Evolutionary conservation across 2,329 filamentous ascomycete genomes (phyloP).

Genomic region (Diaporthe australafricana): DNA sequence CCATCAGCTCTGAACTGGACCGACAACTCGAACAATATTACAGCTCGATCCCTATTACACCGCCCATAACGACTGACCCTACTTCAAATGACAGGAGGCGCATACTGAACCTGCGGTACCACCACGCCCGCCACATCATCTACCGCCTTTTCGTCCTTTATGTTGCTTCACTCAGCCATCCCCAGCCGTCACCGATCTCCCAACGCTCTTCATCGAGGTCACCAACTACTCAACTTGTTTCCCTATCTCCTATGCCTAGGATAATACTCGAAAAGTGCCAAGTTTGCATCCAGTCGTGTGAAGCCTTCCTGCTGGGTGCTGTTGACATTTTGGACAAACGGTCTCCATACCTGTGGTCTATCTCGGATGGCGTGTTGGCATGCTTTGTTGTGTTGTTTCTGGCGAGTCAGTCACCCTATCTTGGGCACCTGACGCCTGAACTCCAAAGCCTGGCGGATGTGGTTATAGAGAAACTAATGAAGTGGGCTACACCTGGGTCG

Average conservation of each 20-base stretch:
- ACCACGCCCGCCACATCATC: conserved; percentile 77
- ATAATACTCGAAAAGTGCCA: conserved; percentile 50
- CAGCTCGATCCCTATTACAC: conserved; percentile 54
- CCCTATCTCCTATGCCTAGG: conserved; percentile 38
- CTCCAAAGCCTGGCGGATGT: conserved; percentile 44
- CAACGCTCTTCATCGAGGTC: conserved; percentile 23
- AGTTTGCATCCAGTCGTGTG: conserved; percentile 50
- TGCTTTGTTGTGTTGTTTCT: conserved; percentile 49
- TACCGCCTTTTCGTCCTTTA: conserved; percentile 68
- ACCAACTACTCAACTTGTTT: background rate
- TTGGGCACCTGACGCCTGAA: conserved; percentile 45
- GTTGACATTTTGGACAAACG: conserved; percentile 50
- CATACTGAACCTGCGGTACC: conserved; percentile 79
- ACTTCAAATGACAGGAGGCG: conserved; percentile 72
- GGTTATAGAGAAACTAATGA: conserved; percentile 45
- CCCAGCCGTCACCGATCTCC: conserved; percentile 22
- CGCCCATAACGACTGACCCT: conserved; percentile 65
- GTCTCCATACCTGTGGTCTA: conserved; percentile 52
- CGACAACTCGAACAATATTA: conserved; percentile 54
- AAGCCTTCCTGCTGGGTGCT: conserved; percentile 49
- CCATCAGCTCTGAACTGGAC: conserved; percentile 50
- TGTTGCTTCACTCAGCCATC: conserved; percentile 42
- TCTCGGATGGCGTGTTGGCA: conserved; percentile 50
- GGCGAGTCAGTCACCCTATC: conserved; percentile 45
- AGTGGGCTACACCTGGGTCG: conserved; percentile 49